Percentiles rank a stretch among this genome's conserved stretches.
These are phyloP conservation scores for Babesia ovata DNA, from an alignment of 169 alveolate genomes.

Conservation along the genomic window DNA sequence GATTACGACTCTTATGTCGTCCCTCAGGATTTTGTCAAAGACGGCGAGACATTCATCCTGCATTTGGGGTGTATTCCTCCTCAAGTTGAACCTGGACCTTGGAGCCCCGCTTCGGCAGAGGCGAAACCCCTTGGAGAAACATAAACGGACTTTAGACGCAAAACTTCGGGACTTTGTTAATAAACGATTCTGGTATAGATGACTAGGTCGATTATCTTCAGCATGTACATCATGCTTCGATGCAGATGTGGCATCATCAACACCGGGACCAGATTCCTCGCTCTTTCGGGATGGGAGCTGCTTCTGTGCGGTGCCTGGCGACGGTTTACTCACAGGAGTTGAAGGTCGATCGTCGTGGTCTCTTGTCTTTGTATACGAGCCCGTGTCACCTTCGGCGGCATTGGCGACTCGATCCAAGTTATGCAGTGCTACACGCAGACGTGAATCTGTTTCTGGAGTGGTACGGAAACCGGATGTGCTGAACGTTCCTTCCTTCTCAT, in stretches of 20 bases:
- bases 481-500: conserved; percentile 14
- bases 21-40: conserved; percentile 66
- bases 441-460: neutral
- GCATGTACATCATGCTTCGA: too few relatives aligned
- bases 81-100: conserved; percentile 12
- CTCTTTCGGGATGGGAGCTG: neutral
- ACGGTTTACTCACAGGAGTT: neutral
- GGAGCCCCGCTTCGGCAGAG: neutral
- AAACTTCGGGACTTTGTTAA: neutral
- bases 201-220: too few relatives aligned
- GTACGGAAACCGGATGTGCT: neutral
- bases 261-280: too few relatives aligned
- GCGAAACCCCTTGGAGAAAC: neutral
- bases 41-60: conserved; percentile 57
- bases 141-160: neutral
- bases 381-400: neutral
- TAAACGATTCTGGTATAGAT: too few relatives aligned
- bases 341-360: neutral
- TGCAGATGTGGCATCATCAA: too few relatives aligned
- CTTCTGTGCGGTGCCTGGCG: neutral
- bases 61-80: conserved; percentile 7
- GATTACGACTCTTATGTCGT: conserved; percentile 70
- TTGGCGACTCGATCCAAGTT: neutral
- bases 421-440: neutral
- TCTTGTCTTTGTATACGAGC: neutral